phyloP scores from a whole-genome alignment of 2,329 filamentous ascomycete species.

The Didymella glomerata region DNA sequence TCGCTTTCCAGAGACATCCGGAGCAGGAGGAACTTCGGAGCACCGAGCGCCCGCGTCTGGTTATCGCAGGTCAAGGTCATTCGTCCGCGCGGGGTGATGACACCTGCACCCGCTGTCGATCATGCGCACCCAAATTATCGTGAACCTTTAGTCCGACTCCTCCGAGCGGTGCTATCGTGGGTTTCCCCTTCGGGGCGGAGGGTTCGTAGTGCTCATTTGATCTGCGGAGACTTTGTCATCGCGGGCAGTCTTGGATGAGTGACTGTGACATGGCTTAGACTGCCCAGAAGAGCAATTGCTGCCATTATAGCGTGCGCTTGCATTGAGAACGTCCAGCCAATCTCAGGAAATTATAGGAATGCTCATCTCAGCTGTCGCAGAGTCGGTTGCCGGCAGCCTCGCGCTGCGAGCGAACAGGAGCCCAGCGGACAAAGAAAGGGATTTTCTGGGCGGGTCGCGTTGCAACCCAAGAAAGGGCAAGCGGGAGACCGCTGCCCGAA shows the following conservation, averaged over 20 bases:
- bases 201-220: conserved; percentile 3
- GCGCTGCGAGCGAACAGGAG: conserved; percentile 9
- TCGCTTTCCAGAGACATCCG: conserved; percentile 21
- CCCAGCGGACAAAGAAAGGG: conserved; percentile 16
- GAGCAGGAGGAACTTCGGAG: conserved; percentile 20
- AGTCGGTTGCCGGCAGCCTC: conserved; percentile 19
- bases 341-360: conserved; percentile 13
- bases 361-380: conserved; percentile 21
- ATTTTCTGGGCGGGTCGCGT: conserved; percentile 13
- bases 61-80: conserved; percentile 16
- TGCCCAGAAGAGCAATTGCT: conserved; percentile 12
- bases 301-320: background rate
- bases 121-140: conserved; percentile 15
- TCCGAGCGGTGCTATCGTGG: conserved; percentile 17
- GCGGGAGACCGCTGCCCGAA: conserved; percentile 28
- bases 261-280: background rate
- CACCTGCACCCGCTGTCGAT: conserved; percentile 21
- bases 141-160: conserved; percentile 17
- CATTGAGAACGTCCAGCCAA: conserved; percentile 6
- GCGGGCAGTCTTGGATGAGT: conserved; percentile 7
- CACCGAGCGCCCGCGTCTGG: conserved; percentile 25
- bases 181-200: background rate
- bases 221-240: conserved; percentile 14
- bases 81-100: conserved; percentile 30
- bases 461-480: conserved; percentile 17